Evolutionary conservation across 306 rosid genomes (phyloP), one percentile per base, ranked within the genome.

Genomic region (Trifolium pratense): DNA sequence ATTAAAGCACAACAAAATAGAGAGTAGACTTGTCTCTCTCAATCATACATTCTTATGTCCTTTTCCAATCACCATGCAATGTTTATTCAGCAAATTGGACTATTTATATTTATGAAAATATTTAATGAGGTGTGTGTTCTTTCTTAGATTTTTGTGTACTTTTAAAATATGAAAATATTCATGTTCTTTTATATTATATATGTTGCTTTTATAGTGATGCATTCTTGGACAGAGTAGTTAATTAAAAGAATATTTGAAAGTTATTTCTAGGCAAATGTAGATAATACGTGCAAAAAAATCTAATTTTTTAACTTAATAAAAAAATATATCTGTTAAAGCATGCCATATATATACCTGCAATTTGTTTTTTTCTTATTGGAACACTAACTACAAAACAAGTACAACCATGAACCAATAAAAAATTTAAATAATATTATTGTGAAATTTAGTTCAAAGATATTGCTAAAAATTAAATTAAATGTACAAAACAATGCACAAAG

Each of bases 11-110:
- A 16, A 51, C 17, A 39, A 53, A 62, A 3, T 78, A 62, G 52
- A 62, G 52, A 46, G 21, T 13, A 15, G 12, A 31, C 36, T 15
- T 55, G 23, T 45, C 10, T 48, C 10, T 48, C 42, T 15, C 9
- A 46, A 71, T 46, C 15, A 34, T 55, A 20, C 1, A 15, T 56
- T 79, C 31, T 14, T 3, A 60, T 3, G 74, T 75, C 76, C 34
- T 70, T 57, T 79, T 79, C 83, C 31, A 17, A 40, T 79, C n/a
- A n/a, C 64, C 36, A 64, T 42, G 68, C 26, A 57, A 57, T 36
- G 65, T 45, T 59, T 46, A 49, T 46, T 70, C 58, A 48, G 53
- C 53, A 66, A 72, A 66, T 66, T 56, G 21, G 58, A 39, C 9
- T 5, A 16, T 43, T 51, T 51, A 7, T 17, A 51, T 51, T 17